Evolutionary conservation across 768 basidiomycete species (phyloP), one percentile per base, ranked within the genome.

Genomic region (Amanita pseudoporphyria): DNA sequence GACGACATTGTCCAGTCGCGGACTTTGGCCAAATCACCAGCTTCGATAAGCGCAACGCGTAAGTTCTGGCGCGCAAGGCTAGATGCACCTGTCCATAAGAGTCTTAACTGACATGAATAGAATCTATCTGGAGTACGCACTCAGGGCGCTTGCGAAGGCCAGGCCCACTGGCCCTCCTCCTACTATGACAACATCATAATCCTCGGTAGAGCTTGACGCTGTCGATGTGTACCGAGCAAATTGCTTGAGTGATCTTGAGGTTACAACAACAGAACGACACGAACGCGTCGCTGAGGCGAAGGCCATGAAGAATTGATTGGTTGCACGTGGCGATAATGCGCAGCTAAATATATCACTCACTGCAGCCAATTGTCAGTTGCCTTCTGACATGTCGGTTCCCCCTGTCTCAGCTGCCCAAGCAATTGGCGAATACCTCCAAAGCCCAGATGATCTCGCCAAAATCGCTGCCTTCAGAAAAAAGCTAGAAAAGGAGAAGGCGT

Each of bases 121-220:
- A 50, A 16, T 46, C 28, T 9, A 52, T 46, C 42, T 21, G 47
- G 14, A 22, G 6, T 18, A 64, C 77, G 52, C 61, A 95, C 94
- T 77, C 6, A 99, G 72, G 30, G 91, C 89, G 60, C 80, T 81
- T 3, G 92, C 93, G 31, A 99, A 69, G 10, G 93, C 87, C 35
- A 99, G 74, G 3, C 96, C 96, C 3, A 79, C 89, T 21, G 91
- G 93, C 1, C 94, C 95, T 22, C 90, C 96, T 14, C 96, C 95
- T 21, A 98, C 89, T 57, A 98, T 87, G 18, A 95, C 88, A 30
- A 98, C 74, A 62, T 98, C 96, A 55, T 77, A 82, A 32, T 87
- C 77, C 52, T 77, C 68, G 22, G 36, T 21, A 31, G 43, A 13
- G 22, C 18, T 32, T 9, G 24, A n/a, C 24, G 19, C 18, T 26